Base-by-base conservation (phyloP, 768 basidiomycete genomes). In the Leucocoprinus leucothites region DNA sequence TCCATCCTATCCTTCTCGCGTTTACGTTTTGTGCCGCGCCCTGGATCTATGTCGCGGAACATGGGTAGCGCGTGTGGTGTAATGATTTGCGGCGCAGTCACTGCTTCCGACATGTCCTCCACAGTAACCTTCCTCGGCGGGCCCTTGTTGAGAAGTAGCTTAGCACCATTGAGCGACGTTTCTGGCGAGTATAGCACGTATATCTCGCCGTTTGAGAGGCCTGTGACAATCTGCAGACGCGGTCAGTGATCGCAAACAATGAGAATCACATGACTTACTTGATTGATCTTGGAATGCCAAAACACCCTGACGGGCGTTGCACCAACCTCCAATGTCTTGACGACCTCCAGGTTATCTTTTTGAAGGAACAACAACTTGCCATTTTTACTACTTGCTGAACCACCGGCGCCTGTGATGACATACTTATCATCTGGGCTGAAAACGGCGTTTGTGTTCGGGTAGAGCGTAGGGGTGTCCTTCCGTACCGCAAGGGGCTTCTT, bases 241-340 rank as follows among this genome's bases (percentile, higher is more conserved):
- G 46, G 52, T 62, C 24, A 58, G 46, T 58, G 48, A 42, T 21
- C 44, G 52, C 55, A 60, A 58, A 56, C 56, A 55, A 58, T 42
- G 38, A 49, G 57, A 36, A 60, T 49, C 26, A 62, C 60, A 52
- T 42, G 46, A 66, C 85, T 62, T 59, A 90, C 92, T 81, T 97
- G 93, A 75, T 99, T 99, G 77, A 99, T 98, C 71, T 91, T 92
- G 5, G 91, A 84, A 74, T 98, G 97, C 97, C 97, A 99, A 24
- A 81, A 71, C 2, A 98, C 91, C 65, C 87, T 89, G 54, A 99
- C 91, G 9, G 97, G 94, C 34, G 86, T 89, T 22, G 86, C 78
- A 42, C 85, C 86, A 63, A 90, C 82, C 53, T 78, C 82, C 42
- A 93, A 62, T 41, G 79, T 77, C 71, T 87, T 87, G 51, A 76